These are phyloP conservation scores for Ophiostoma quercus DNA, from an alignment of 2,329 filamentous ascomycete genomes.

Conservation along the genomic window DNA sequence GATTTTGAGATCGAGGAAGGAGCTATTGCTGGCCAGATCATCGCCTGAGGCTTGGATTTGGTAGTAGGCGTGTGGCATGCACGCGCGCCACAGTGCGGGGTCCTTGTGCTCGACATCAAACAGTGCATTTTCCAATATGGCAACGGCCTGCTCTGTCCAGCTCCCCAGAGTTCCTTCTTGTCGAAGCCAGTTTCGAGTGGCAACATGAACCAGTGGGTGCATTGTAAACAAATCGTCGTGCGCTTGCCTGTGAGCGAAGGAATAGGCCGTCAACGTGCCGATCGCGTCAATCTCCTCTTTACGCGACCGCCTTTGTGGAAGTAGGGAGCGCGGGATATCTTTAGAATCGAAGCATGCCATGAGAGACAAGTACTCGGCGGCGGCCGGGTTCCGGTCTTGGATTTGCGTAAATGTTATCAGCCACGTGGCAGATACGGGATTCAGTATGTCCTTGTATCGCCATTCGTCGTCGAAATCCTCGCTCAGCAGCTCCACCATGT, in stretches of 20 bases:
- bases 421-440: background rate
- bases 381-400: background rate
- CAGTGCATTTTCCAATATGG: background rate
- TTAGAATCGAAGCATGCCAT: conserved; percentile 5
- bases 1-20: background rate
- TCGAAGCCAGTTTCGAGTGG: background rate
- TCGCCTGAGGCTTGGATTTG: background rate
- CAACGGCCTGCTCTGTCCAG: background rate
- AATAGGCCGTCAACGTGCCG: background rate
- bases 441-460: background rate
- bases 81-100: background rate
- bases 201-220: background rate
- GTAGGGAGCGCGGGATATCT: background rate
- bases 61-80: background rate
- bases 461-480: background rate
- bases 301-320: background rate
- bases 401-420: conserved; percentile 6
- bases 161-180: background rate
- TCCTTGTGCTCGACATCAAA: background rate
- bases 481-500: background rate
- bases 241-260: background rate
- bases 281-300: background rate
- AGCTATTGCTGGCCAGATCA: background rate
- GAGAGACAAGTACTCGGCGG: background rate
- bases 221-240: background rate